Base-by-base conservation (phyloP, 495 filamentous ascomycete genomes). In the Letharia columbiana region DNA sequence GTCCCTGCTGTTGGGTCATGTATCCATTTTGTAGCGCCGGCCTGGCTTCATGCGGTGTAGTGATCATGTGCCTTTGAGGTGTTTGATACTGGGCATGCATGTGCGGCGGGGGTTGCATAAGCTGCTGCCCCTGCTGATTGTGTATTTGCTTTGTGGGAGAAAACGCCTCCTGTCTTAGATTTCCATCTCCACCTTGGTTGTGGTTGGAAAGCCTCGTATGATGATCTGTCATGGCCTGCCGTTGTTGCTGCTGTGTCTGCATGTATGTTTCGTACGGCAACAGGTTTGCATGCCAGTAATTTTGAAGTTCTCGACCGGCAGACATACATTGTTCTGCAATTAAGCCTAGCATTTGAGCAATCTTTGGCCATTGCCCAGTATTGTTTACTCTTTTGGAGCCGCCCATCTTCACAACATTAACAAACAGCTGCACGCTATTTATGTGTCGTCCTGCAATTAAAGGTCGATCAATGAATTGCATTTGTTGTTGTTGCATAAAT, bases 381-480 rank as follows among this genome's bases (percentile, higher is more conserved):
- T 78, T 78, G 0, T 83, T 86, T 10, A 96, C 81, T 67, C 83
- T 88, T 73, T 86, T 87, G 47, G 88, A 96, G 3, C 94, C 94
- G 23, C 89, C 88, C 72, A 89, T 82, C 68, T 87, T 89, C 73
- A 87, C 82, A 10, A 96, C 89, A 2, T 81, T 78, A 50, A 83
- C 83, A 77, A 91, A 97, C 11, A 98, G 81, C 58, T 87, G 84
- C 60, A 89, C 81, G 47, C 95, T 75, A 69, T 87, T 84, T 49
- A 97, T 78, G 0, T 80, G 81, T 37, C 90, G 87, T 56, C 88
- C 87, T 40, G 83, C 84, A 57, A 96, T 83, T 15, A 81, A 74
- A 0, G 92, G 91, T 66, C 86, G 87, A 5, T 76, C 75, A 44
- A 93, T 88, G 41, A 97, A 80, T 0, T 85, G 87, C 28, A 87